These are phyloP conservation scores for Curvularia spicifera DNA, from an alignment of 2,329 filamentous ascomycete species.

Conservation along the genomic window DNA sequence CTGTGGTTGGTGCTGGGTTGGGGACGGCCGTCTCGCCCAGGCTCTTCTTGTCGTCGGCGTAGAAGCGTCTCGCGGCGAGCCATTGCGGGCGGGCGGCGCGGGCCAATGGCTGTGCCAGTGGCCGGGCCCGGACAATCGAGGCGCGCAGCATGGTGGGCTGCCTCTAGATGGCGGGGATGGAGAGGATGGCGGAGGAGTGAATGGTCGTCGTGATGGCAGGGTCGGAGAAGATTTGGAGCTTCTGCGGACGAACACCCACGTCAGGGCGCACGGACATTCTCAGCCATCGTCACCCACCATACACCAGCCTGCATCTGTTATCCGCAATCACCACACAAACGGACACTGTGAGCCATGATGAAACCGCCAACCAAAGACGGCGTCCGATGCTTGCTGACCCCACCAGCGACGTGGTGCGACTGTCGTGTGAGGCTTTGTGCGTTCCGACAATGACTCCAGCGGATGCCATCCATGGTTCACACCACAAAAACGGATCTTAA, in stretches of 20 bases:
- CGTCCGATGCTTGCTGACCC: background rate
- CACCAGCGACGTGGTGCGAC: background rate
- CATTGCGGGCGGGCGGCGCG: slow-evolving; percentile 47
- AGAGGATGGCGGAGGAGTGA: slow-evolving; percentile 11
- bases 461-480: slow-evolving; percentile 1
- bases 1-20: slow-evolving; percentile 40
- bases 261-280: slow-evolving; percentile 19
- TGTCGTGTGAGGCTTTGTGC: background rate
- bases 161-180: slow-evolving; percentile 39
- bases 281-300: background rate
- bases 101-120: slow-evolving; percentile 50
- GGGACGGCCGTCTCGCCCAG: slow-evolving; percentile 48
- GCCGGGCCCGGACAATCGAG: slow-evolving; percentile 57
- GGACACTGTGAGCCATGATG: too few species aligned
- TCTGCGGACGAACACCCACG: slow-evolving; percentile 13
- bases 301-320: too few species aligned
- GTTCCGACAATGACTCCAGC: background rate
- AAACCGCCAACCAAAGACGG: background rate
- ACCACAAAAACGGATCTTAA: background rate
- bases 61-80: slow-evolving; percentile 55
- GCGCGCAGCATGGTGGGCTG: slow-evolving; percentile 63
- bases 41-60: slow-evolving; percentile 56
- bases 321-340: too few species aligned
- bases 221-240: slow-evolving; percentile 29
- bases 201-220: slow-evolving; percentile 18